Base-by-base conservation (phyloP, 805 yeast genomes). In the Saccharomycopsis sp. region DNA sequence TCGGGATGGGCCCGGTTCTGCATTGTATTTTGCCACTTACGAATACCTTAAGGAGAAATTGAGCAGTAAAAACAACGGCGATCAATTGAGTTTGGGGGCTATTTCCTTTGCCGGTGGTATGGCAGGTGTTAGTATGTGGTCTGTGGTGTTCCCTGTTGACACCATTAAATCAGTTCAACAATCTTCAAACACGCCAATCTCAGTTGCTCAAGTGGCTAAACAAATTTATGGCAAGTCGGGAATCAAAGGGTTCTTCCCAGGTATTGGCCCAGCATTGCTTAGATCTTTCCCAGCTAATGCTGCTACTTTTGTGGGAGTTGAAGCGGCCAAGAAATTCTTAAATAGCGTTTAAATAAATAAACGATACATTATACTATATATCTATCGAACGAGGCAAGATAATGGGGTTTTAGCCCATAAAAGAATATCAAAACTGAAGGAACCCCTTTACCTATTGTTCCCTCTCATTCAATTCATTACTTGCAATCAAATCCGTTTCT, bases 221-320 rank as follows among this genome's bases (percentile, higher is more conserved):
- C 68, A 74, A 43, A 81, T 90, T 40, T 87, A 88, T 60, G 61
- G 66, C 4, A 75, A 75, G 51, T 90, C 89, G 19, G 97, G 97
- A 21, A 53, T 87, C 53, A 83, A 79, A 60, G 96, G 94, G 0
- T 90, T 90, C 66, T 90, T 89, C 85, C 97, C 97, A 2, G 98
- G 98, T 46, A 72, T 90, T 20, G 97, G 96, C 0, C 97, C 98
- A 4, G 97, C 97, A 2, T 68, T 90, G 58, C 77, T 87, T 21
- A 76, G 98, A 63, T 81, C 95, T 33, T 90, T 93, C 82, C 97
- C 97, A 2, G 97, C 97, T 19, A 90, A 93, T 64, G 98, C 98
- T n/a, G 97, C 98, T 6, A 89, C 97, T 2, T 90, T 90, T 67
- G 74, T 87, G 28, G 98, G 97, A 38, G 97, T 90, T 24, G 98